Conservation (phyloP, 2,329 filamentous ascomycete species). For the Hawksworthiomyces lignivorus region DNA sequence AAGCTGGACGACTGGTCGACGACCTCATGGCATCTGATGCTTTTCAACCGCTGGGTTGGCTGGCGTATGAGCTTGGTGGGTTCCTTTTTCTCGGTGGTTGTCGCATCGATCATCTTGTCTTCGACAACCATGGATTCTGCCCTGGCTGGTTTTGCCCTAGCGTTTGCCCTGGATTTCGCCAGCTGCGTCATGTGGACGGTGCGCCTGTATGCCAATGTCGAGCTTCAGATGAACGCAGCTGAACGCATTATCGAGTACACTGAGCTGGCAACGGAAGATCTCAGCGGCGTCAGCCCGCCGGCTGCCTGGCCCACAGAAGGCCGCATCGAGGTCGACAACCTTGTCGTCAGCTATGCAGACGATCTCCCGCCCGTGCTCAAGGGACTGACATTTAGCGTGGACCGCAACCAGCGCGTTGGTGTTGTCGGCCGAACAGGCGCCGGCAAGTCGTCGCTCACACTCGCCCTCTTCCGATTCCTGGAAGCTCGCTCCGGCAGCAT, state of each 20-base stretch:
- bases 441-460: slow-evolving; percentile 67
- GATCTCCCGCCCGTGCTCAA: slow-evolving; percentile 65
- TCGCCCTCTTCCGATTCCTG: slow-evolving; percentile 71
- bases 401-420: slow-evolving; percentile 63
- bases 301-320: slow-evolving; percentile 71
- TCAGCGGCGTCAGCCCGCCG: slow-evolving; percentile 52
- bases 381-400: slow-evolving; percentile 58
- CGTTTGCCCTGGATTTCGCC: slow-evolving; percentile 65
- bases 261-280: slow-evolving; percentile 58
- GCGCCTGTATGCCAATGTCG: slow-evolving; percentile 60
- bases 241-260: slow-evolving; percentile 72
- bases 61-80: slow-evolving; percentile 65
- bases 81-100: slow-evolving; percentile 57
- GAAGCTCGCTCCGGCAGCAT: slow-evolving; percentile 60
- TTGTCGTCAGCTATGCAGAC: slow-evolving; percentile 64
- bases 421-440: slow-evolving; percentile 72
- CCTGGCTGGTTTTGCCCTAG: slow-evolving; percentile 67
- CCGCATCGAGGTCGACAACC: slow-evolving; percentile 61
- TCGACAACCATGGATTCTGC: slow-evolving; percentile 57
- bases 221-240: slow-evolving; percentile 71
- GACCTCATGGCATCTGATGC: slow-evolving; percentile 59
- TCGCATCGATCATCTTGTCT: slow-evolving; percentile 56
- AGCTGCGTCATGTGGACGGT: slow-evolving; percentile 57
- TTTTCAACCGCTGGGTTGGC: slow-evolving; percentile 71
- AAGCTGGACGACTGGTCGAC: slow-evolving; percentile 61